Base-by-base conservation (phyloP, 1,139 yeast genomes). In the Debaryomyces psychrophilus region DNA sequence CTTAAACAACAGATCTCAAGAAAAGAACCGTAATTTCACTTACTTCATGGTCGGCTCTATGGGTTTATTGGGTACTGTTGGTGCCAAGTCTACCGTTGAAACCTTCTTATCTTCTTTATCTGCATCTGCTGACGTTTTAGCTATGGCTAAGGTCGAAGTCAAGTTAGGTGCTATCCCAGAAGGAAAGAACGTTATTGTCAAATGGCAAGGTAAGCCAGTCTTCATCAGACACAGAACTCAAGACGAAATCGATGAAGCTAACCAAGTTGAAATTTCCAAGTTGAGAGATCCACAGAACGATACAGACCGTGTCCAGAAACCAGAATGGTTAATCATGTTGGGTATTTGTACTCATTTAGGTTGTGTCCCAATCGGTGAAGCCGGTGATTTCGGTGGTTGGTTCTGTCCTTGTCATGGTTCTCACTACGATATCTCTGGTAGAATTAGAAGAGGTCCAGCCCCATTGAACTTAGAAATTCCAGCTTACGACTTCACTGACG, bases 351-450 rank as follows among this genome's bases (percentile, higher is more conserved):
- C 99, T 60, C 99, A 95, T 73, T 85, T 95, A 80, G 99, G 99
- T 73, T 95, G 99, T 87, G 99, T 95, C 56, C 99, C 99, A 60
- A 95, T 95, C 67, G 99, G 99, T 70, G 99, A 95, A 78, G 88
- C 98, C 56, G 99, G 99, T 77, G 99, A 95, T 74, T 95, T 83
- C 64, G 98, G 97, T 71, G 99, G 99, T 68, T 95, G 99, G 99
- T 95, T 95, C 93, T 95, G 99, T 77, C 99, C 99, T 58, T 95
- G 99, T 80, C 99, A 95, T 81, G 99, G 99, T 83, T 93, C 99
- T 69, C 99, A 95, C 76, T 95, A 95, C 77, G 99, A 95, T 78
- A 95, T 95, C 77, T 87, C 98, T 55, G 99, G 99, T 72, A 93
- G 99, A 86, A 93, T 95, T 71, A 90, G 99, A 86, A 93, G 85